Evolutionary conservation across 2,329 filamentous ascomycete genomes (phyloP).

Genomic region (Trichophyton rubrum): DNA sequence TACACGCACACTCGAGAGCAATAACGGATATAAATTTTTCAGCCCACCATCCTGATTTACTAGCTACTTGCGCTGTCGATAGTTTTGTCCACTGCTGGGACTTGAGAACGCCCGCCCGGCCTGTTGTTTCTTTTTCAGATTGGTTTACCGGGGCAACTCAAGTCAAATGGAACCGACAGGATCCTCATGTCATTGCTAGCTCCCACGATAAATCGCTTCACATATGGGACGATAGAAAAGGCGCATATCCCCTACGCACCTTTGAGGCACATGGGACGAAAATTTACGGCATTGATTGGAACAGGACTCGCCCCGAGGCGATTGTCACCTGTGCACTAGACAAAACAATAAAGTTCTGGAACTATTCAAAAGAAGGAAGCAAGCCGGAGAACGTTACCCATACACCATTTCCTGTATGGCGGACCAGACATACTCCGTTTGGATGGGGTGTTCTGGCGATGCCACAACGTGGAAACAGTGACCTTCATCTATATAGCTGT

Average conservation of each 20-base stretch:
- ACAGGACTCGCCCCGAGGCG: conserved; percentile 57
- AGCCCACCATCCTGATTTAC: conserved; percentile 75
- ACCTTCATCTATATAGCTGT: conserved; percentile 73
- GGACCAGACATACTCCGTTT: conserved; percentile 83
- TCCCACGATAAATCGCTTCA: conserved; percentile 78
- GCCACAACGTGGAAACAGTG: conserved; percentile 77
- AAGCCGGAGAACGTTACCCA: conserved; percentile 63
- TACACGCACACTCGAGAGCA: conserved; percentile 73
- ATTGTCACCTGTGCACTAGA: conserved; percentile 83
- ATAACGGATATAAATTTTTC: conserved; percentile 97
- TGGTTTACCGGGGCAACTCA: conserved; percentile 91
- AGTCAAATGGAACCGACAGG: conserved; percentile 85
- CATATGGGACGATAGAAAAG: conserved; percentile 79
- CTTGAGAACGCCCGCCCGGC: conserved; percentile 58
- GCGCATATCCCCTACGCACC: conserved; percentile 64
- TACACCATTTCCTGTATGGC: conserved; percentile 79
- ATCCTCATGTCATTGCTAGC: conserved; percentile 76
- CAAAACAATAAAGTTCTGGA: conserved; percentile 88
- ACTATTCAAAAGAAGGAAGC: conserved; percentile 54
- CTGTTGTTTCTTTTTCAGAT: conserved; percentile 72
- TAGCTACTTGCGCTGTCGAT: conserved; percentile 85
- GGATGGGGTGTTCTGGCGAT: conserved; percentile 76
- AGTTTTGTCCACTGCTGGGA: conserved; percentile 93
- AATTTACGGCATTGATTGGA: conserved; percentile 94
- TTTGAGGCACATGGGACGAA: conserved; percentile 84